Percentiles rank a stretch among this genome's conserved stretches.
Conservation (phyloP, 305 asterid genomes). For the Fraxinus ornus region DNA sequence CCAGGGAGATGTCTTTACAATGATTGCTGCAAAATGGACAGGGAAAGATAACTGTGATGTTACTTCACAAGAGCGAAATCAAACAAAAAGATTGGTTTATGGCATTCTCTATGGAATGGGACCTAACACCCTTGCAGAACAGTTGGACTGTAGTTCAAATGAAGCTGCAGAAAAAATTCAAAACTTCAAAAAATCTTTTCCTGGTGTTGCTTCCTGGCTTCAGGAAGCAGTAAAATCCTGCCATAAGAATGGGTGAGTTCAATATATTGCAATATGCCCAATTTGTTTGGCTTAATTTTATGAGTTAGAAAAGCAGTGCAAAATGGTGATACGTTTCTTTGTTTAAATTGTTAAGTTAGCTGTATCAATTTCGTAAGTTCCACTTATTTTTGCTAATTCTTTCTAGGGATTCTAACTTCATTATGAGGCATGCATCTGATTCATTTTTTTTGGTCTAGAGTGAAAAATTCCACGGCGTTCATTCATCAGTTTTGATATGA, state of each 20-base stretch:
- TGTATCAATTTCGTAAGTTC: constrained; percentile 14
- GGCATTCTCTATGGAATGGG: constrained; percentile 98
- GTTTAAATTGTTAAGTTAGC: background rate
- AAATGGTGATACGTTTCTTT: constrained; percentile 17
- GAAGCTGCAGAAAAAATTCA: constrained; percentile 82
- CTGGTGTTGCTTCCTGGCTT: constrained; percentile 93
- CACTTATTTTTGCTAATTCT: constrained; percentile 12
- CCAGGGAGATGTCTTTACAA: constrained; percentile 74
- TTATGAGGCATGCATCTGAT: constrained; percentile 5
- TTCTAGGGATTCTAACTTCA: constrained; percentile 8
- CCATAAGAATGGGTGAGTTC: constrained; percentile 79
- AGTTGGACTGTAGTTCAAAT: constrained; percentile 72
- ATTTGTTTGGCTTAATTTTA: constrained; percentile 12
- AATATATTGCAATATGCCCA: constrained; percentile 13
- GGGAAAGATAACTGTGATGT: constrained; percentile 66
- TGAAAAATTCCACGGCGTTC: background rate
- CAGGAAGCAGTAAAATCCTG: constrained; percentile 82
- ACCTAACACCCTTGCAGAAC: constrained; percentile 75
- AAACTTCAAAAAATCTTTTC: constrained; percentile 77
- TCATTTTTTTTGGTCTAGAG: background rate
- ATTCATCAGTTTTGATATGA: background rate
- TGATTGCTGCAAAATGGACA: constrained; percentile 92
- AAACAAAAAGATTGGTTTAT: constrained; percentile 86
- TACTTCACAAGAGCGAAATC: constrained; percentile 79
- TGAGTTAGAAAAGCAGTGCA: constrained; percentile 15